Evolutionary conservation across 1,139 yeast species (phyloP).

Genomic region (Kluyveromyces marxianus): DNA sequence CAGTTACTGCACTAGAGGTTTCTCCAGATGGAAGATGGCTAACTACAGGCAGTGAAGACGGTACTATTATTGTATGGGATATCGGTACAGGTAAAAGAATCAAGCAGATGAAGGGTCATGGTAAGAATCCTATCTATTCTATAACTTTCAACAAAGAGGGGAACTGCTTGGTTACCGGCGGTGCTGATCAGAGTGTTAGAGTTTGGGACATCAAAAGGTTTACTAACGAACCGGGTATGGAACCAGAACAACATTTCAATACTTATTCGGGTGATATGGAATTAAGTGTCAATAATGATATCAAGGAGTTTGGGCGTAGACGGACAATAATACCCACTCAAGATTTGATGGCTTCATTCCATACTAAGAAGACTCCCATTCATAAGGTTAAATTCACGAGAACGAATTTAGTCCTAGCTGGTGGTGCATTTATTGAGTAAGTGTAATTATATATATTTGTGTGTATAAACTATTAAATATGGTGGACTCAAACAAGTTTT

Average conservation of each 20-base stretch:
- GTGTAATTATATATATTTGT: neutral
- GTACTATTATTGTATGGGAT: constrained; percentile 88
- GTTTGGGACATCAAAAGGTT: constrained; percentile 93
- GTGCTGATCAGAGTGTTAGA: constrained; percentile 86
- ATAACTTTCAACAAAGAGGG: constrained; percentile 84
- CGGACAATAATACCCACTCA: constrained; percentile 72
- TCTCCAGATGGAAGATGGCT: constrained; percentile 97
- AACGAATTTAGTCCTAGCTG: constrained; percentile 85
- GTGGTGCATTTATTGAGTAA: constrained; percentile 65
- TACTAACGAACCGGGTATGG: constrained; percentile 72
- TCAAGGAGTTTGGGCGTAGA: constrained; percentile 38
- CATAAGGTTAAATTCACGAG: constrained; percentile 89
- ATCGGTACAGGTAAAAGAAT: constrained; percentile 83
- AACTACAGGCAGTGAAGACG: constrained; percentile 93
- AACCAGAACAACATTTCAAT: constrained; percentile 61
- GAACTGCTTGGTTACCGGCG: constrained; percentile 81
- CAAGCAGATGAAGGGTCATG: constrained; percentile 86
- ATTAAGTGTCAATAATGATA: constrained; percentile 29
- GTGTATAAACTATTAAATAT: neutral
- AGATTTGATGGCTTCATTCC: constrained; percentile 90
- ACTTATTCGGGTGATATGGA: constrained; percentile 33
- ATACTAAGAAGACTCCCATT: constrained; percentile 90
- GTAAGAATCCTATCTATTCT: constrained; percentile 78
- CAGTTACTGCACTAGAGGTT: constrained; percentile 77
- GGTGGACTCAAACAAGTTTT: neutral